Evolutionary conservation across 331 rosid species (phyloP).

Genomic region (Ulmus americana): DNA sequence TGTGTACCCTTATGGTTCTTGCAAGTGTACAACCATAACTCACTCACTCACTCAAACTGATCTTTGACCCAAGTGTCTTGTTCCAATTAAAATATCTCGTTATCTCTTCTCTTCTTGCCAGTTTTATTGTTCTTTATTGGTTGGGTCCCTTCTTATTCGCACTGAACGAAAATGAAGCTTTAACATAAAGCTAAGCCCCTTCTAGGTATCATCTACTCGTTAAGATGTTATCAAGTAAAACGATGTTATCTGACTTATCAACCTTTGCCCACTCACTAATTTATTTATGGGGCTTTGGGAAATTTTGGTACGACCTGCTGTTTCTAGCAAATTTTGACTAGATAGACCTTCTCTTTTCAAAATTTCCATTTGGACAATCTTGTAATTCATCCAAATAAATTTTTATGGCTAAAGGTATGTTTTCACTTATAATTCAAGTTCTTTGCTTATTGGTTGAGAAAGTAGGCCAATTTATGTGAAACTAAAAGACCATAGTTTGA

Average conservation of each 20-base stretch:
- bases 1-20: no score
- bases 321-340: constrained; percentile 40
- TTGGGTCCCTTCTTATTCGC: background rate
- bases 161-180: background rate
- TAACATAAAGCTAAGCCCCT: background rate
- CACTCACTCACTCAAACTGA: background rate
- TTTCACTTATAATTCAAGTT: constrained; percentile 26
- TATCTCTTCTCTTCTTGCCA: background rate
- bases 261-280: constrained; percentile 25
- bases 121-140: background rate
- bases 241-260: constrained; percentile 7
- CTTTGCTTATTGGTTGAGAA: constrained; percentile 24
- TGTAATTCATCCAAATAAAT: constrained; percentile 67
- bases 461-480: constrained; percentile 3
- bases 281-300: constrained; percentile 28
- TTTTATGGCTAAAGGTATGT: constrained; percentile 86
- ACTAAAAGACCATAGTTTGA: background rate
- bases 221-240: constrained; percentile 12
- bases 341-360: constrained; percentile 66
- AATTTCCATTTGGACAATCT: constrained; percentile 74
- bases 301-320: constrained; percentile 34
- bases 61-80: background rate
- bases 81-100: background rate
- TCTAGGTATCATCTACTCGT: background rate
- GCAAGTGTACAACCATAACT: no score